phyloP scores from a whole-genome alignment of 2,329 filamentous ascomycete genomes.

The Fusarium sterilihyphosum region DNA sequence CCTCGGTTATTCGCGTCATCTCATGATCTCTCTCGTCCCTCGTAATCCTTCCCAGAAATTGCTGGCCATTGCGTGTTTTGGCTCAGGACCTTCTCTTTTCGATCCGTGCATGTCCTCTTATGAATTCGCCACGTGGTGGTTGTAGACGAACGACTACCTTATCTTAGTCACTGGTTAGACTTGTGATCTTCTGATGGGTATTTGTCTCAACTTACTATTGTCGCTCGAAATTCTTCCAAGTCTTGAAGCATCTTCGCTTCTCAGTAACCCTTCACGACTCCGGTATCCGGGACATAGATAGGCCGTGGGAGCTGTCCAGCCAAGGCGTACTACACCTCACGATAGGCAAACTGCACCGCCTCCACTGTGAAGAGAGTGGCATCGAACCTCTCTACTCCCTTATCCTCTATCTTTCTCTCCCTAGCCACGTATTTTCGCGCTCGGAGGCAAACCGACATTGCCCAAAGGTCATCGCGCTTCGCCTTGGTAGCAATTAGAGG shows the following conservation, averaged over 20 bases:
- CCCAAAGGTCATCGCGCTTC: slow-evolving; percentile 45
- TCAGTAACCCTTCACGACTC: slow-evolving; percentile 1
- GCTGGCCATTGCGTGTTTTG: neutral
- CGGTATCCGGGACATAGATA: slow-evolving; percentile 39
- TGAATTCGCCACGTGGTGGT: neutral
- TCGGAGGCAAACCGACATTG: slow-evolving; percentile 43
- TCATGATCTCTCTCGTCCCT: slow-evolving; percentile 13
- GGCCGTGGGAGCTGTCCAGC: slow-evolving; percentile 47
- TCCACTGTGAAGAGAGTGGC: slow-evolving; percentile 44
- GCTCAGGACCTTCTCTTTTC: neutral
- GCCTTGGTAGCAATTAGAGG: slow-evolving; percentile 37
- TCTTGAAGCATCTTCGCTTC: neutral
- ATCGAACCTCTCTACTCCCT: slow-evolving; percentile 36
- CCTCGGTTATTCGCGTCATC: slow-evolving; percentile 19
- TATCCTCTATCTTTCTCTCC: slow-evolving; percentile 7
- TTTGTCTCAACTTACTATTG: neutral
- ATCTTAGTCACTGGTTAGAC: neutral
- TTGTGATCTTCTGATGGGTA: neutral
- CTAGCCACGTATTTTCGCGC: slow-evolving; percentile 40
- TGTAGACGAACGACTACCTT: neutral
- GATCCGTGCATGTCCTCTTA: neutral
- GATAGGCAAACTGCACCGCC: slow-evolving; percentile 45
- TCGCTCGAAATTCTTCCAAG: neutral
- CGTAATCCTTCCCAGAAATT: neutral
- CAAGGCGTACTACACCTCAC: slow-evolving; percentile 43